A percentile compares a stretch with the other conserved stretches of the same genome.
These are phyloP conservation scores for Calonectria pteridis DNA, from an alignment of 2,329 filamentous ascomycete genomes.

Conservation along the genomic window DNA sequence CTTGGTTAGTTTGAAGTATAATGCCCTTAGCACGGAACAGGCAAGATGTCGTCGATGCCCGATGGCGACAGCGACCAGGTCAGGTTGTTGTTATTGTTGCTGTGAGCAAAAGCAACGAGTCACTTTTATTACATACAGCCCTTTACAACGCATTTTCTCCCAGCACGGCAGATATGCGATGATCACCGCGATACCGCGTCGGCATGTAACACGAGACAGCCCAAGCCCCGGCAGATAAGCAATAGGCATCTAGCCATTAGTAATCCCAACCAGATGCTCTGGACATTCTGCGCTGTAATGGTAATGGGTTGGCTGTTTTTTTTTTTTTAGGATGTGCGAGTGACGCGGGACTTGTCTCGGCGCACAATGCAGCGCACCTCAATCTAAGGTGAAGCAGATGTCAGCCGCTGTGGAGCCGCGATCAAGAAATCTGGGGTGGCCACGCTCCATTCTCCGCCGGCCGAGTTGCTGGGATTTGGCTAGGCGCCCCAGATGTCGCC, in stretches of 20 bases:
- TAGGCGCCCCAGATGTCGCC: neutral
- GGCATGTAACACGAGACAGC: slow-evolving; percentile 19
- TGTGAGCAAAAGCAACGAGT: neutral
- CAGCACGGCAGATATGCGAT: neutral
- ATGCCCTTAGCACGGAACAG: neutral
- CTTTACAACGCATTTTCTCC: neutral
- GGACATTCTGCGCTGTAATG: slow-evolving; percentile 29
- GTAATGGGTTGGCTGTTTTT: too few species aligned
- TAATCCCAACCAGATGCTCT: slow-evolving; percentile 31
- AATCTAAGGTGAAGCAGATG: slow-evolving; percentile 32
- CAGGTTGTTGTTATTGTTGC: neutral
- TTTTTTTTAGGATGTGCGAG: slow-evolving; percentile 28
- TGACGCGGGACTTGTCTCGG: slow-evolving; percentile 35
- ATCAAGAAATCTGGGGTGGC: slow-evolving; percentile 39
- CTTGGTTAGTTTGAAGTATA: slow-evolving; percentile 3
- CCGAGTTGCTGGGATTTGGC: slow-evolving; percentile 32
- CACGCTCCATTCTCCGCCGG: slow-evolving; percentile 27
- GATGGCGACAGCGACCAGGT: neutral
- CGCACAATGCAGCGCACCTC: slow-evolving; percentile 13
- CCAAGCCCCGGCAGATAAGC: slow-evolving; percentile 37
- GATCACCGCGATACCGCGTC: neutral
- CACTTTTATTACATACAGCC: slow-evolving; percentile 23
- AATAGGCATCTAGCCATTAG: slow-evolving; percentile 13
- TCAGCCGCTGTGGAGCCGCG: slow-evolving; percentile 43
- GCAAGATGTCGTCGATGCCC: slow-evolving; percentile 5